Evolutionary conservation across 352 stramenopile genomes (phyloP).

Genomic region (Pythium phragmitis): DNA sequence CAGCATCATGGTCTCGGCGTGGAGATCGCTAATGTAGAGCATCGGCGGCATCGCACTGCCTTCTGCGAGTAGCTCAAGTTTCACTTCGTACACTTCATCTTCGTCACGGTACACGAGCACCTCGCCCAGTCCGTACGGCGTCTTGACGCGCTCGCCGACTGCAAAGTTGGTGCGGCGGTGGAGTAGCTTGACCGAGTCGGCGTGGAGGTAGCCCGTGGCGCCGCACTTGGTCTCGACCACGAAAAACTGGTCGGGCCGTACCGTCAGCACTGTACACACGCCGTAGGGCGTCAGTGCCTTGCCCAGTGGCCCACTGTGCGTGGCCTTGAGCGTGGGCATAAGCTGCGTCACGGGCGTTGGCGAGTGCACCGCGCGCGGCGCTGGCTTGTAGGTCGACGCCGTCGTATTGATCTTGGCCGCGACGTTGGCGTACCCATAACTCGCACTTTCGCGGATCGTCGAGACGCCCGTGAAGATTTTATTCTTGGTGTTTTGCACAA

Average conservation of each 20-base stretch:
- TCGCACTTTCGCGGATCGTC: slow-evolving; percentile 59
- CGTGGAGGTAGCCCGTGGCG: slow-evolving; percentile 31
- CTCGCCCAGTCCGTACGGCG: slow-evolving; percentile 31
- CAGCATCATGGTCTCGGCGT: slow-evolving; percentile 33
- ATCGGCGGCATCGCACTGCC: slow-evolving; percentile 15
- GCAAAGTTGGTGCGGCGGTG: slow-evolving; percentile 30
- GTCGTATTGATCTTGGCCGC: slow-evolving; percentile 61
- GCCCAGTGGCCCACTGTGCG: slow-evolving; percentile 17
- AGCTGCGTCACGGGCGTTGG: slow-evolving; percentile 21
- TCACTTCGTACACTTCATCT: slow-evolving; percentile 35
- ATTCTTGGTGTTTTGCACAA: slow-evolving; percentile 84
- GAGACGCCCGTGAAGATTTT: slow-evolving; percentile 77
- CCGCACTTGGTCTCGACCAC: slow-evolving; percentile 32
- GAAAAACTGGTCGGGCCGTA: slow-evolving; percentile 30
- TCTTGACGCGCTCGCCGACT: slow-evolving; percentile 30
- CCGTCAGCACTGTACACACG: slow-evolving; percentile 29
- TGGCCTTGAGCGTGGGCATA: neutral
- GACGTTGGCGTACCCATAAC: slow-evolving; percentile 48
- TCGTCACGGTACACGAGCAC: slow-evolving; percentile 30
- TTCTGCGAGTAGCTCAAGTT: slow-evolving; percentile 20
- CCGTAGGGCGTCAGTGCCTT: slow-evolving; percentile 34
- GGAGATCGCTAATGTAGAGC: slow-evolving; percentile 31
- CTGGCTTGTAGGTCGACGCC: slow-evolving; percentile 27
- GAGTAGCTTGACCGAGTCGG: slow-evolving; percentile 31
- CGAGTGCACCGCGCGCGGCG: slow-evolving; percentile 11